phyloP scores from a whole-genome alignment of 1,284 basidiomycete species.

The Taiwanofungus camphoratus region DNA sequence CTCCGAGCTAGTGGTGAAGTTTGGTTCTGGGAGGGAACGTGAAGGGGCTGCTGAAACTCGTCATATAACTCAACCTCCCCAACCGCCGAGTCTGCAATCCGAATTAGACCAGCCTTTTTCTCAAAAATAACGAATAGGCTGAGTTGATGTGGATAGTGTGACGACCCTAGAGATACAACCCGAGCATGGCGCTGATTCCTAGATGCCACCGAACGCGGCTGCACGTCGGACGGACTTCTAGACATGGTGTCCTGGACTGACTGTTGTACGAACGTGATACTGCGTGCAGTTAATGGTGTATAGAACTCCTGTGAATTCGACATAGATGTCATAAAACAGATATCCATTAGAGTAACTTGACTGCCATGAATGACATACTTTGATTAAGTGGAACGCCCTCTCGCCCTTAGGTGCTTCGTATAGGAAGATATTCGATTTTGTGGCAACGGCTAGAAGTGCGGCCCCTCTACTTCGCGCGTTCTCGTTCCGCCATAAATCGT shows the following conservation, averaged over 20 bases:
- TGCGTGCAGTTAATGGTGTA: conserved; percentile 59
- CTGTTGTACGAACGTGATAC: conserved; percentile 65
- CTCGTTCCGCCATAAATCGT: conserved; percentile 60
- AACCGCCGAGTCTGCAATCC: conserved; percentile 71
- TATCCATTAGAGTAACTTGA: neutral
- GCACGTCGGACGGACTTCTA: conserved; percentile 39
- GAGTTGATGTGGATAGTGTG: conserved; percentile 59
- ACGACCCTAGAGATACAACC: conserved; percentile 24
- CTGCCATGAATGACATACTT: conserved; percentile 37
- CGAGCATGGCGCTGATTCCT: conserved; percentile 25
- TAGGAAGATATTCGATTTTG: conserved; percentile 63
- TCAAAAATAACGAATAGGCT: conserved; percentile 76
- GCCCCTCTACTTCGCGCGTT: conserved; percentile 44
- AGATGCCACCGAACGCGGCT: conserved; percentile 16
- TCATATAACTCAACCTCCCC: conserved; percentile 69
- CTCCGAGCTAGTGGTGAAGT: conserved; percentile 28
- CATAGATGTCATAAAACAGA: conserved; percentile 4
- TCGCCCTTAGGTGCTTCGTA: conserved; percentile 78
- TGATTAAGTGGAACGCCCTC: conserved; percentile 74
- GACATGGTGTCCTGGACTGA: conserved; percentile 45
- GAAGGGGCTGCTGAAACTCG: conserved; percentile 27
- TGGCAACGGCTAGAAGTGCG: conserved; percentile 67
- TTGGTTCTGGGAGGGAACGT: conserved; percentile 15
- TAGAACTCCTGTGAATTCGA: conserved; percentile 65
- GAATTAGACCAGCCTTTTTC: conserved; percentile 76